Percentiles rank a stretch among this genome's conserved stretches.
Evolutionary conservation across 2,329 filamentous ascomycete genomes (phyloP).

Genomic region (Thielaviopsis ethacetica): DNA sequence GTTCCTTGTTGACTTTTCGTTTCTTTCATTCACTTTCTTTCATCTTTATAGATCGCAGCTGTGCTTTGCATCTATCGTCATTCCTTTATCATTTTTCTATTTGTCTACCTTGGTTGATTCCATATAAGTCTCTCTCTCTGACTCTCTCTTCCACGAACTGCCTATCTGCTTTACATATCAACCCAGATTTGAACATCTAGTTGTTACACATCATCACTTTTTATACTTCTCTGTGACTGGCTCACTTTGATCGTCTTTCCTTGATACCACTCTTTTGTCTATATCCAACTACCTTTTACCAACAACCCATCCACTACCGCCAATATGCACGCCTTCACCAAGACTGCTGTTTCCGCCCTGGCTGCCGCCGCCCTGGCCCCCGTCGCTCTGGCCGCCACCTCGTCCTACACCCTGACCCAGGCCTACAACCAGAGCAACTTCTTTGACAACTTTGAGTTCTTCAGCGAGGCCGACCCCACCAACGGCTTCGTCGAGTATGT

Average conservation of each 20-base stretch:
- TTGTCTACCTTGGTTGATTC: not conserved
- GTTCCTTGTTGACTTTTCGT: not conserved
- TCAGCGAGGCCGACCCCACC: slow-evolving; percentile 47
- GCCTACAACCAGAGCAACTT: slow-evolving; percentile 37
- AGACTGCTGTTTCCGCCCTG: not conserved
- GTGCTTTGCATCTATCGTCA: not conserved
- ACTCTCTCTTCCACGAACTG: no score
- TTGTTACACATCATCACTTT: no score
- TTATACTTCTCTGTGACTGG: no score
- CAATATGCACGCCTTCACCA: slow-evolving; percentile 9
- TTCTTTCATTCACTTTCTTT: no score
- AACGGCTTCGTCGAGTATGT: slow-evolving; percentile 59
- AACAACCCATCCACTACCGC: not conserved
- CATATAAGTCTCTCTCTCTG: no score
- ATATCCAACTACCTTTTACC: not conserved
- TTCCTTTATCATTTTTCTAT: not conserved
- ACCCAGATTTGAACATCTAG: no score
- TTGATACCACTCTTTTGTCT: not conserved
- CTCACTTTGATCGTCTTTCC: not conserved
- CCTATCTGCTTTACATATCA: no score
- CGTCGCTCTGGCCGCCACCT: slow-evolving; percentile 7
- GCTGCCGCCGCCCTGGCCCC: not conserved
- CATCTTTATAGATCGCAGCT: not conserved
- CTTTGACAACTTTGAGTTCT: slow-evolving; percentile 40
- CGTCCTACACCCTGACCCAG: slow-evolving; percentile 30